Percentiles rank a stretch among this genome's conserved stretches.
Conservation (phyloP, 2,329 filamentous ascomycete species). For the Pyricularia pennisetigena region DNA sequence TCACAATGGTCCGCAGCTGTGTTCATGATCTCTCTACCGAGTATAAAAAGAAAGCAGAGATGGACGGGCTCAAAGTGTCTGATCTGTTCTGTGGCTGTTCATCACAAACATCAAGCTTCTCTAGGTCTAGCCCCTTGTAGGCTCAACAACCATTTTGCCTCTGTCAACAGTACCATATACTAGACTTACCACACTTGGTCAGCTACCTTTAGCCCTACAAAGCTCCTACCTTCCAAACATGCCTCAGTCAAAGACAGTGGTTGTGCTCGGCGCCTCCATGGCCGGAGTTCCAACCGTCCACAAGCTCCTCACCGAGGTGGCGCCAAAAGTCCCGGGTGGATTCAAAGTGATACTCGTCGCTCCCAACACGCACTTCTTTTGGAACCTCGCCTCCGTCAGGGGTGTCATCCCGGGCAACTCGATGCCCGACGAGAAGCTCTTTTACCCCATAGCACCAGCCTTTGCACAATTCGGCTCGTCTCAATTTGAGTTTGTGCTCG, state of each 20-base stretch:
- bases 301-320: conserved; percentile 35
- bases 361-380: conserved; percentile 16
- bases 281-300: conserved; percentile 37
- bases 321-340: conserved; percentile 18
- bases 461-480: conserved; percentile 33
- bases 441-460: conserved; percentile 37
- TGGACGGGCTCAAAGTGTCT: not conserved
- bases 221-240: not conserved
- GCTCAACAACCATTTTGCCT: not conserved
- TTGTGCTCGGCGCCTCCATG: conserved; percentile 39
- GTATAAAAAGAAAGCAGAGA: not conserved
- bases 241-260: conserved; percentile 20
- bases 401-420: conserved; percentile 14
- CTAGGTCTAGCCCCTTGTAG: not conserved
- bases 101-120: not conserved
- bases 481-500: conserved; percentile 42
- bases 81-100: not conserved
- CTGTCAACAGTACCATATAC: not conserved
- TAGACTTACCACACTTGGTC: no score
- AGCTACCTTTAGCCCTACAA: not conserved
- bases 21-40: no score
- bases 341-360: conserved; percentile 18
- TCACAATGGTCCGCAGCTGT: not conserved
- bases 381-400: conserved; percentile 15
- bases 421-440: conserved; percentile 14